These are phyloP conservation scores for Flaveria bidentis DNA, from an alignment of 129 eudicot species.

Conservation along the genomic window DNA sequence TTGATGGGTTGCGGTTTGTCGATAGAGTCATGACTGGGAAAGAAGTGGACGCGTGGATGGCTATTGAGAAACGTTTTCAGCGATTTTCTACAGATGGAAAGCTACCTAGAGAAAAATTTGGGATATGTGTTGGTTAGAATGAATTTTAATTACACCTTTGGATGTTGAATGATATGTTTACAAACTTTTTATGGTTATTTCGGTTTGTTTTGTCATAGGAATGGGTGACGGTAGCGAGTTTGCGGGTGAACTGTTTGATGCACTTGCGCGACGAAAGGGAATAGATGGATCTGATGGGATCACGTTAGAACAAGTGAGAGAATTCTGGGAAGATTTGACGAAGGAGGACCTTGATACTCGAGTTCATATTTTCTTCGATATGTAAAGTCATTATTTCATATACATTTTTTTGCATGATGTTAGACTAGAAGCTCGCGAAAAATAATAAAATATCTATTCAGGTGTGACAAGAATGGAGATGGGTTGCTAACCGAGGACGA, in stretches of 20 bases:
- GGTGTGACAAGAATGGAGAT: slow-evolving; percentile 99
- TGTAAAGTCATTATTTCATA: slow-evolving; percentile 44
- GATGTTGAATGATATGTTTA: slow-evolving; percentile 12
- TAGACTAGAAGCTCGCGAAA: neutral
- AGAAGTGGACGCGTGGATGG: slow-evolving; percentile 80
- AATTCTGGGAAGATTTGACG: slow-evolving; percentile 84
- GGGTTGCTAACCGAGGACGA: slow-evolving; percentile 86
- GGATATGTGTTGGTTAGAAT: slow-evolving; percentile 72
- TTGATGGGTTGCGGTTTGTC: slow-evolving; percentile 72
- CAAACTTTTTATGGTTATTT: neutral
- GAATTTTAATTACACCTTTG: neutral
- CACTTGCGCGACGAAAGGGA: slow-evolving; percentile 69
- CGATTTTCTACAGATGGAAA: slow-evolving; percentile 52
- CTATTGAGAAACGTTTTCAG: slow-evolving; percentile 71
- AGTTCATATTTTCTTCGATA: slow-evolving; percentile 91
- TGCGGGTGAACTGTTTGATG: slow-evolving; percentile 67
- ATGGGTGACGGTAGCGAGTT: slow-evolving; percentile 82
- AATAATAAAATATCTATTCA: slow-evolving; percentile 35
- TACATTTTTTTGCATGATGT: neutral
- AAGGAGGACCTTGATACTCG: slow-evolving; percentile 68
- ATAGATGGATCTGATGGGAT: slow-evolving; percentile 60
- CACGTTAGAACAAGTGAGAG: slow-evolving; percentile 43
- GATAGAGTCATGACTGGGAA: slow-evolving; percentile 65
- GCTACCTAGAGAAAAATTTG: slow-evolving; percentile 77
- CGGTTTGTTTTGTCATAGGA: slow-evolving; percentile 47